Evolutionary conservation across 1,284 basidiomycete genomes (phyloP), one percentile per base, ranked within the genome.

Genomic region (Vanrija humicola): DNA sequence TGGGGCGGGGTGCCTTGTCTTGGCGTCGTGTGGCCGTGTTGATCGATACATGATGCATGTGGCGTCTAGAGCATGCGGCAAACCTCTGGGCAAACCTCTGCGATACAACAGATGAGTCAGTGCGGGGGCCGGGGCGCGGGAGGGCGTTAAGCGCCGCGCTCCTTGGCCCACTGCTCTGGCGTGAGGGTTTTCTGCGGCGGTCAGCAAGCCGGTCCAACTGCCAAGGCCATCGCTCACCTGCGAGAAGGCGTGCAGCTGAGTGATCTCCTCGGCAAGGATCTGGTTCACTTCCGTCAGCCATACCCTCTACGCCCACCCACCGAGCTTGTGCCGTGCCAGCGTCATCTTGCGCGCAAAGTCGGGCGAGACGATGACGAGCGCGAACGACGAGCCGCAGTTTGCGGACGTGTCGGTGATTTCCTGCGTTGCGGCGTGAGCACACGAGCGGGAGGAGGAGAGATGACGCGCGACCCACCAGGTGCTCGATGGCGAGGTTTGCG

Each of bases 341-440:
- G 74, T 75, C 57, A 71, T 69, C 63, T 75, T 77, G 55, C 68
- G 69, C 4, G 65, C 66, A 56, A 77, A 77, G 55, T 69, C 69
- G 7, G 69, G 67, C 21, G 75, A 75, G 6, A 77, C 75, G 38
- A 77, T 66, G 7, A 66, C 68, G 29, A 75, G 63, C 5, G 72
- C 70, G 47, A 69, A 77, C 5, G 73, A 73, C n/a, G 67, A 69
- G 15, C 75, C 75, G 62, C 75, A 77, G 54, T 77, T 77, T 21
- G 73, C 75, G 3, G 74, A 76, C 0, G 74, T 76, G 61, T 62
- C 61, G 23, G 48, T 50, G 29, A 62, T 62, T 28, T 62, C 61
- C 61, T 62, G 50, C 2, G 23, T 21, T 23, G 53, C 39, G 56
- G 58, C 39, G 14, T 16, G 8, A 43, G 28, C 10, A 9, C 9